Conservation (phyloP, 1,139 yeast genomes). For the Debaryomyces subglobosus region DNA sequence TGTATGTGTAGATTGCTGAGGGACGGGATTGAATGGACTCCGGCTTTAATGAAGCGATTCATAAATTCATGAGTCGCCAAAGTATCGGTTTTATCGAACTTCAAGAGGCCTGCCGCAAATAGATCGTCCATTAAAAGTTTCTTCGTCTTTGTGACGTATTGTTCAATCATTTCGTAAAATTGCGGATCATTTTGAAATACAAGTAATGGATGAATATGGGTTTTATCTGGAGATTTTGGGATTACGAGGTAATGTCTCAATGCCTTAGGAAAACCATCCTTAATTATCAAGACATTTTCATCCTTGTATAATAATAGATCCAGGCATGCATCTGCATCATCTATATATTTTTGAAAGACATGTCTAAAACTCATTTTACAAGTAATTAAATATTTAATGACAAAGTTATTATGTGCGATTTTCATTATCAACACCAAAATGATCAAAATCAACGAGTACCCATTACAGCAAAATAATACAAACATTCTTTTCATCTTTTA, state of each 20-base stretch:
- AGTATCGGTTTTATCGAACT: conserved; percentile 12
- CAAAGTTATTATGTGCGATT: conserved; percentile 3
- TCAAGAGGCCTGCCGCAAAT: conserved; percentile 22
- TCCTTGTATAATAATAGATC: conserved; percentile 45
- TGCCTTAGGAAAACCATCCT: conserved; percentile 69
- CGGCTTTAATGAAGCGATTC: conserved; percentile 51
- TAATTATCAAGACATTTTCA: conserved; percentile 56
- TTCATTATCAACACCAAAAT: neutral
- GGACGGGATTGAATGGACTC: conserved; percentile 76
- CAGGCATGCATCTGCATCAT: conserved; percentile 26
- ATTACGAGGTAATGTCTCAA: conserved; percentile 61
- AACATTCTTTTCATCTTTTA: neutral
- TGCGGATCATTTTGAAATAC: conserved; percentile 44
- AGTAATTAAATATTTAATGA: neutral
- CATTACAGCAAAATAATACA: neutral
- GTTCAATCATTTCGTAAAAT: conserved; percentile 32
- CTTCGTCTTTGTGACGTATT: conserved; percentile 48
- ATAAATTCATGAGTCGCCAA: conserved; percentile 23
- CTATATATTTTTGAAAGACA: conserved; percentile 39
- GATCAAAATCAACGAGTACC: neutral
- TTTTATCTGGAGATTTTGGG: conserved; percentile 49
- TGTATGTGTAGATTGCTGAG: conserved; percentile 72
- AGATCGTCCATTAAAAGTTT: conserved; percentile 42
- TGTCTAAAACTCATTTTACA: conserved; percentile 34
- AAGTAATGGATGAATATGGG: conserved; percentile 54